Evolutionary conservation across 495 filamentous ascomycete genomes (phyloP).

Genomic region (Hamigera avellanea): DNA sequence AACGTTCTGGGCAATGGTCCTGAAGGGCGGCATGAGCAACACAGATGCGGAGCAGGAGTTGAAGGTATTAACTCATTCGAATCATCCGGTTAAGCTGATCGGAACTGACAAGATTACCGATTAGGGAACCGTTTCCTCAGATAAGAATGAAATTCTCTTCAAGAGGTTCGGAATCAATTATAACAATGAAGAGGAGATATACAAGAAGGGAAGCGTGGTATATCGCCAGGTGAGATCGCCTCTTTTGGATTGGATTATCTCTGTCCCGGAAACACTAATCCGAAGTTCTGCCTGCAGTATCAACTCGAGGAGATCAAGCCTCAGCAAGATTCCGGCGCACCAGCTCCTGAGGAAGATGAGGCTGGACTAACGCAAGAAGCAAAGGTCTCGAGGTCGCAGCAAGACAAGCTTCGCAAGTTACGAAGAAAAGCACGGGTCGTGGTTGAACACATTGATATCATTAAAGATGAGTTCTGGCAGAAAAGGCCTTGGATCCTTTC

Average conservation of each 20-base stretch:
- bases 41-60: conserved; percentile 71
- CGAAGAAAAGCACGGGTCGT: conserved; percentile 64
- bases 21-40: conserved; percentile 58
- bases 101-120: neutral
- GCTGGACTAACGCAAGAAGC: conserved; percentile 5
- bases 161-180: conserved; percentile 87
- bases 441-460: conserved; percentile 81
- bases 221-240: conserved; percentile 59
- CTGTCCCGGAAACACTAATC: too few species aligned
- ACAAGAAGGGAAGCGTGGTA: conserved; percentile 83
- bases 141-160: conserved; percentile 96
- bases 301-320: conserved; percentile 25
- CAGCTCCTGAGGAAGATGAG: conserved; percentile 7
- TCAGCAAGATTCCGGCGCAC: conserved; percentile 4
- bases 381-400: conserved; percentile 57
- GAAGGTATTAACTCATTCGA: too few species aligned
- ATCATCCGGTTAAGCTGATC: too few species aligned
- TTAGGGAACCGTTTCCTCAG: conserved; percentile 67
- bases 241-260: neutral
- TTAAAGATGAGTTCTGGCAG: conserved; percentile 89
- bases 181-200: conserved; percentile 88
- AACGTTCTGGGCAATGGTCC: conserved; percentile 83
- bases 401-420: conserved; percentile 66
- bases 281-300: conserved; percentile 16
- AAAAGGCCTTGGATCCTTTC: conserved; percentile 75